Base-by-base conservation (phyloP, 257 asterid genomes). In the Ocimum tenuiflorum region DNA sequence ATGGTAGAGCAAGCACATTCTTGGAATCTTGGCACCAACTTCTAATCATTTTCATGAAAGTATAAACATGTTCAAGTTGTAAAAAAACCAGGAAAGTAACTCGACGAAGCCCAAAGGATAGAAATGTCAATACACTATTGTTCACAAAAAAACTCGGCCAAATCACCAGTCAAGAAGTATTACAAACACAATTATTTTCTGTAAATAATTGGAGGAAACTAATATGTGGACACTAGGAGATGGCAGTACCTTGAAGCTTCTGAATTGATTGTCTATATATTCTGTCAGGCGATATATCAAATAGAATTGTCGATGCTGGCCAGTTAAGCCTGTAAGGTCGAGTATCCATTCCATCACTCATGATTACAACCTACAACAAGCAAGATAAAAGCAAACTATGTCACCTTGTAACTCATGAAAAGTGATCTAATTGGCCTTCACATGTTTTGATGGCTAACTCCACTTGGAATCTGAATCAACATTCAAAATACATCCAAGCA, bases 301-400 rank as follows among this genome's bases (percentile, higher is more conserved):
- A 86, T 60, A 88, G 56, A 33, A 80, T 33, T 18, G 96, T 84
- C 62, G 95, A 84, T 64, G 83, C 41, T 10, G 96, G 89, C 95
- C 97, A 91, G 38, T 83, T 82, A 60, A 88, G 89, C 71, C 88
- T 74, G 77, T 84, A 91, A 17, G 97, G 91, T 3, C 96, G 90
- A 17, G 96, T 91, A 50, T 90, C 97, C 89, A 88, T 80, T 4
- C 96, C 96, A 84, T 91, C 96, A 27, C 96, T 84, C 51, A 88
- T 77, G 64, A 86, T 68, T 74, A 91, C 85, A 88, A 83, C 87
- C 97, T 91, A 79, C 76, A 81, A 68, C 68, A 36, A 41, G 73
- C 62, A 33, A 76, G 78, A 76, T 55, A 49, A 68, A 31, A 72
- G 60, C 22, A 60, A 55, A 49, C 60, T 49, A 52, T 35, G 47